Percentiles rank a stretch among this genome's conserved stretches.
Evolutionary conservation across 1,139 yeast species (phyloP).

Genomic region (Lodderomyces orthopsilosis): DNA sequence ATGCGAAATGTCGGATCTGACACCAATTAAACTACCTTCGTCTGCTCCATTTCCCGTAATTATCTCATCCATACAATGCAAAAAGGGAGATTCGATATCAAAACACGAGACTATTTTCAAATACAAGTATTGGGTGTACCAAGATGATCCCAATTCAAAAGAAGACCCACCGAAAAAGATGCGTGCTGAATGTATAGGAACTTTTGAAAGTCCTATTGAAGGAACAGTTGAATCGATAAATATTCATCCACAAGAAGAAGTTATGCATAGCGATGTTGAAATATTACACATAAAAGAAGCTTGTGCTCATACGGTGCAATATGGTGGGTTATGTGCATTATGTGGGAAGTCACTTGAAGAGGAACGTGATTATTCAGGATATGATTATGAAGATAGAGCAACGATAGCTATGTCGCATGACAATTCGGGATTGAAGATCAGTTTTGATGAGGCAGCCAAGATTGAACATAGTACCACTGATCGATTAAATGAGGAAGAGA

Average conservation of each 20-base stretch:
- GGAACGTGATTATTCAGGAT: slow-evolving; percentile 76
- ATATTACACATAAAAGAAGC: slow-evolving; percentile 70
- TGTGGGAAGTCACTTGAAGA: slow-evolving; percentile 88
- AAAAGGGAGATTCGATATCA: slow-evolving; percentile 43
- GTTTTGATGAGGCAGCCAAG: slow-evolving; percentile 80
- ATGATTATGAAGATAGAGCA: slow-evolving; percentile 70
- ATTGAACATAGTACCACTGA: slow-evolving; percentile 69
- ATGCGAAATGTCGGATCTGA: slow-evolving; percentile 27
- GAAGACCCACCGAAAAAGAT: slow-evolving; percentile 44
- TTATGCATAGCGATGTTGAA: slow-evolving; percentile 47
- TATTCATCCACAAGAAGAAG: slow-evolving; percentile 57
- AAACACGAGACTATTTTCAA: slow-evolving; percentile 57
- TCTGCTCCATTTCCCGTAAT: slow-evolving; percentile 70
- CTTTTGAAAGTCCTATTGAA: slow-evolving; percentile 80
- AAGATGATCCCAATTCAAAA: slow-evolving; percentile 54
- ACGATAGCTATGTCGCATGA: slow-evolving; percentile 90
- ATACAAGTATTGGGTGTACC: slow-evolving; percentile 68
- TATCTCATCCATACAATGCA: slow-evolving; percentile 49
- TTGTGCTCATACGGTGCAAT: slow-evolving; percentile 92
- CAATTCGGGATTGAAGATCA: slow-evolving; percentile 79
- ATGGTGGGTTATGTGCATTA: slow-evolving; percentile 91
- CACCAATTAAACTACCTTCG: slow-evolving; percentile 45
- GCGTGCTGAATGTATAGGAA: slow-evolving; percentile 60
- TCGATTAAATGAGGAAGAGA: slow-evolving; percentile 58
- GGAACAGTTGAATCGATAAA: slow-evolving; percentile 59